Percentiles rank a stretch among this genome's conserved stretches.
phyloP scores from a whole-genome alignment of 352 stramenopile genomes.

The Pythium insidiosum region DNA sequence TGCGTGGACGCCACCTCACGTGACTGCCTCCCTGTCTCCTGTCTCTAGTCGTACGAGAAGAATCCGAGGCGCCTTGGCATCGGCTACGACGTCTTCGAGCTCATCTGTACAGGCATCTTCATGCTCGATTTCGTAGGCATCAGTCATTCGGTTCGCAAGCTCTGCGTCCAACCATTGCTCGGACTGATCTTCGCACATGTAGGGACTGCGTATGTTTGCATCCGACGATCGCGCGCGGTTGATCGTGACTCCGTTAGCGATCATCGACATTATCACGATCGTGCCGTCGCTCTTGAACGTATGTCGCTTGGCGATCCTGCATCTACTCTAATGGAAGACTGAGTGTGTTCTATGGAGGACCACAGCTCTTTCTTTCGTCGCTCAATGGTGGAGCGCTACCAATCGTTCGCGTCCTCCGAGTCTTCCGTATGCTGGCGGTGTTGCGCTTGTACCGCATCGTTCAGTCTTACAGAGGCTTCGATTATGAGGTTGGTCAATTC shows the following conservation, averaged over 20 bases:
- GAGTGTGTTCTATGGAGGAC: no score
- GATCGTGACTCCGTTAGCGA: conserved; percentile 34
- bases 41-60: conserved; percentile 28
- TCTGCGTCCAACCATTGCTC: not conserved
- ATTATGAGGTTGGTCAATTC: conserved; percentile 29
- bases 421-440: conserved; percentile 51
- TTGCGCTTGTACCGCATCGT: conserved; percentile 51
- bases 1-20: not conserved
- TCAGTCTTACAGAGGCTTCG: conserved; percentile 40
- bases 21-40: not conserved
- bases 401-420: conserved; percentile 36
- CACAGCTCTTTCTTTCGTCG: conserved; percentile 28
- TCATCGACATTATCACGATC: conserved; percentile 58
- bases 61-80: conserved; percentile 1
- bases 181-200: no score
- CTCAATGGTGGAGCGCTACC: conserved; percentile 29
- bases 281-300: conserved; percentile 21
- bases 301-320: no score
- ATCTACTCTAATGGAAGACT: no score
- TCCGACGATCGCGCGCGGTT: conserved; percentile 28
- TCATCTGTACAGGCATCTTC: conserved; percentile 33
- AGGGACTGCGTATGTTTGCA: conserved; percentile 32
- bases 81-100: conserved; percentile 25
- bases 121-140: conserved; percentile 37
- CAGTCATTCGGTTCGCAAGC: not conserved